Evolutionary conservation across 179 eudicot genomes (phyloP).

Genomic region (Spergularia azorica): DNA sequence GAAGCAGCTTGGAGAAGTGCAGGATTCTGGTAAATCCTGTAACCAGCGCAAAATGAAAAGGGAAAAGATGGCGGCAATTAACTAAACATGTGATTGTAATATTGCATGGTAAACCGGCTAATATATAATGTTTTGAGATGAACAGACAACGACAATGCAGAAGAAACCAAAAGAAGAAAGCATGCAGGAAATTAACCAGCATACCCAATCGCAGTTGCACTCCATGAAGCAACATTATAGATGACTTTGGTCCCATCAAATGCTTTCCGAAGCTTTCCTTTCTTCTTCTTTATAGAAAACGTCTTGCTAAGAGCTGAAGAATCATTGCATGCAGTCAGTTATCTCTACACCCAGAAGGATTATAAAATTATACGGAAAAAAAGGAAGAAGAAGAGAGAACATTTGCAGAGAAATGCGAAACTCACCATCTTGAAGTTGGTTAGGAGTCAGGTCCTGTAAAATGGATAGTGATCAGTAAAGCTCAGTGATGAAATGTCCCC

Average conservation of each 20-base stretch:
- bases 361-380: neutral
- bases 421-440: conserved; percentile 92
- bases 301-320: conserved; percentile 85
- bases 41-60: neutral
- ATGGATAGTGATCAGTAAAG: conserved; percentile 17
- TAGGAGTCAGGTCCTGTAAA: conserved; percentile 88
- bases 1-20: conserved; percentile 87
- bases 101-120: no score
- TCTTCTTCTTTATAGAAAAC: conserved; percentile 77
- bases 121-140: neutral
- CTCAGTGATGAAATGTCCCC: neutral
- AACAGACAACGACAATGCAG: neutral
- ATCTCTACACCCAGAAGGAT: neutral
- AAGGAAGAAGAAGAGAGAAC: neutral
- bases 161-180: neutral
- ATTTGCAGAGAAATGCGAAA: neutral
- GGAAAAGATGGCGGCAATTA: neutral
- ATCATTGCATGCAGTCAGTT: conserved; percentile 22
- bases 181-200: conserved; percentile 14
- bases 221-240: conserved; percentile 98
- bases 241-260: conserved; percentile 94
- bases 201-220: conserved; percentile 99
- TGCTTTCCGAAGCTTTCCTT: conserved; percentile 94
- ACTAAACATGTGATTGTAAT: neutral
- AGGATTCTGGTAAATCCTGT: conserved; percentile 97